Conservation (phyloP, 768 basidiomycete genomes). For the Rhizopogon vulgaris region DNA sequence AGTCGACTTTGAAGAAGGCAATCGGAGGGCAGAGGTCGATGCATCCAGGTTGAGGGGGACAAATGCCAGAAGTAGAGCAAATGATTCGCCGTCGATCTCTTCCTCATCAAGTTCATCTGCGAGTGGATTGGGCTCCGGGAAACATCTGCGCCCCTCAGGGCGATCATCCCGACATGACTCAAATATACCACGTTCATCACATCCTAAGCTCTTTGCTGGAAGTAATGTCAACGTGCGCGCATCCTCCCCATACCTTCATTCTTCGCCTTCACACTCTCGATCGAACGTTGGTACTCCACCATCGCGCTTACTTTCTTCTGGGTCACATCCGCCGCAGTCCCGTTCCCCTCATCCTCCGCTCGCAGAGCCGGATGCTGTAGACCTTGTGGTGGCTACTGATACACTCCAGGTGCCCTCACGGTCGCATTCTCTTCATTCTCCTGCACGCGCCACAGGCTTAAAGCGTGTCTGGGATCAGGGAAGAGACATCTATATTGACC, state of each 20-base stretch:
- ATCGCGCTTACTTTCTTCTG: not conserved
- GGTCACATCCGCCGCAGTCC: not conserved
- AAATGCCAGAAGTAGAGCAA: constrained; percentile 7
- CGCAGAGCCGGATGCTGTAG: constrained; percentile 66
- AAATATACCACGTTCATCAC: constrained; percentile 7
- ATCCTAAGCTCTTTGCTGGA: constrained; percentile 1
- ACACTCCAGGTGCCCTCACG: constrained; percentile 11
- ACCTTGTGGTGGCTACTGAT: constrained; percentile 57
- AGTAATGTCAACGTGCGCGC: constrained; percentile 7
- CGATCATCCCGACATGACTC: constrained; percentile 1
- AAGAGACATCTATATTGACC: not conserved
- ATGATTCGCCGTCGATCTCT: not conserved
- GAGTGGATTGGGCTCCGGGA: not conserved
- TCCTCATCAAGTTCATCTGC: constrained; percentile 4
- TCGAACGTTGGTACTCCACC: constrained; percentile 5
- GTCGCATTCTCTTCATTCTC: constrained; percentile 8
- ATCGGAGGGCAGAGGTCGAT: constrained; percentile 14
- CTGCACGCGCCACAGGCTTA: constrained; percentile 14
- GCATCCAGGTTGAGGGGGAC: constrained; percentile 47
- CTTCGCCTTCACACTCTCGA: constrained; percentile 9
- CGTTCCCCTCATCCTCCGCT: constrained; percentile 14
- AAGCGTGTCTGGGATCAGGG: constrained; percentile 22
- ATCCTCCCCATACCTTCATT: constrained; percentile 10
- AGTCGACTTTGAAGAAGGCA: constrained; percentile 4
- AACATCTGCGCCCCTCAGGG: not conserved